phyloP scores from a whole-genome alignment of 148 eudicot genomes.

The Rhododendron ovatum region DNA sequence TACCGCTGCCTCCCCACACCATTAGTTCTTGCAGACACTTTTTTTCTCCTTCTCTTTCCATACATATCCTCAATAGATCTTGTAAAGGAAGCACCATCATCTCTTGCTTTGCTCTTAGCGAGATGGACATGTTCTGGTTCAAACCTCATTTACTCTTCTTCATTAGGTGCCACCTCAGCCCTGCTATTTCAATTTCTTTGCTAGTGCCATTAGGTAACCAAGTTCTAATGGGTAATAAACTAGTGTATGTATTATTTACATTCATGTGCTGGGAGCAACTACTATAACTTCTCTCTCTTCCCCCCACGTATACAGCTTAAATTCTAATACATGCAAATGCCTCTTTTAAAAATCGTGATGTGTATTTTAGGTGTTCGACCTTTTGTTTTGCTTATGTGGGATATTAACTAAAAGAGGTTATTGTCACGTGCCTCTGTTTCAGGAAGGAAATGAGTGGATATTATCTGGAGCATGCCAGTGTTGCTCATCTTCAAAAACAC shows the following conservation, averaged over 20 bases:
- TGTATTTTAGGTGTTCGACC: not conserved
- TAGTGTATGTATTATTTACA: not conserved
- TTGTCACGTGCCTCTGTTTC: slow-evolving; percentile 24
- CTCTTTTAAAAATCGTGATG: not conserved
- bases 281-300: not conserved
- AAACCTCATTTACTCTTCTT: not conserved
- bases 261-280: not conserved
- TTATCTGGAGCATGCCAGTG: slow-evolving; percentile 89
- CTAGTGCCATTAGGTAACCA: not conserved
- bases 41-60: not conserved
- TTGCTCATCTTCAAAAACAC: slow-evolving; percentile 71
- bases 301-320: not conserved
- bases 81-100: not conserved
- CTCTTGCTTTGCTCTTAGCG: not conserved
- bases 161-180: not conserved
- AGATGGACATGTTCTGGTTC: not conserved
- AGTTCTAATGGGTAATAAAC: not conserved
- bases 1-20: not conserved
- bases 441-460: slow-evolving; percentile 99
- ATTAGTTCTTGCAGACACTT: not conserved
- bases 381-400: not conserved
- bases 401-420: not conserved
- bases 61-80: not conserved
- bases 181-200: not conserved
- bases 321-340: not conserved